Percentiles rank a stretch among this genome's conserved stretches.
These are phyloP conservation scores for Oenanthe sinensis DNA, from an alignment of 129 eudicot species.

Conservation along the genomic window DNA sequence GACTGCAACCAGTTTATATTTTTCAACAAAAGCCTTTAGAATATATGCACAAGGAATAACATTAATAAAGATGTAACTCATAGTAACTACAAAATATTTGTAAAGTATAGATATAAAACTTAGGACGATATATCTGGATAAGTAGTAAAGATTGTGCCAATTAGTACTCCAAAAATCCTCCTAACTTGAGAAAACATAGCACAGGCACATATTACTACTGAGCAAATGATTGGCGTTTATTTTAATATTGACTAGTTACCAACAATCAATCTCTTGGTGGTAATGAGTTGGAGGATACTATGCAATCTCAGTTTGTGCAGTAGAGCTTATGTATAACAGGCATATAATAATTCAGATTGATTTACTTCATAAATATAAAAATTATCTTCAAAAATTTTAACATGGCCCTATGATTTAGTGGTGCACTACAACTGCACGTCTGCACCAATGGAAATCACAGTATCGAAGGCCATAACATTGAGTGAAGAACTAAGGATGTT, in stretches of 20 bases:
- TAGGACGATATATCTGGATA: background rate
- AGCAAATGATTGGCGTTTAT: background rate
- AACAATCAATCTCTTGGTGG: background rate
- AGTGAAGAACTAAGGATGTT: background rate
- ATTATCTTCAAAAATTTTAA: background rate
- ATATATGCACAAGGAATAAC: background rate
- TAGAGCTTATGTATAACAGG: background rate
- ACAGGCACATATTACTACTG: background rate
- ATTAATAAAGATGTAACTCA: background rate
- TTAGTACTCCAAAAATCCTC: background rate
- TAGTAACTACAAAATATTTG: background rate
- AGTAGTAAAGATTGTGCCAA: background rate
- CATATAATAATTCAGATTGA: background rate
- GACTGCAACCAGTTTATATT: constrained; percentile 38
- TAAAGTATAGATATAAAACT: background rate
- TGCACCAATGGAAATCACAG: background rate
- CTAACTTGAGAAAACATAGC: background rate
- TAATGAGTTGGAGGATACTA: background rate
- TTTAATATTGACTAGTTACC: background rate
- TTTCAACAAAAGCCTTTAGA: constrained; percentile 14
- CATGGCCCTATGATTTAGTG: background rate
- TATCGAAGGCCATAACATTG: background rate
- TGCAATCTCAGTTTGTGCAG: background rate
- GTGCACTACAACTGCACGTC: background rate
- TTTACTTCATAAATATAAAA: background rate